phyloP scores from a whole-genome alignment of 805 yeast species.

The Myxozyma mucilagina region DNA sequence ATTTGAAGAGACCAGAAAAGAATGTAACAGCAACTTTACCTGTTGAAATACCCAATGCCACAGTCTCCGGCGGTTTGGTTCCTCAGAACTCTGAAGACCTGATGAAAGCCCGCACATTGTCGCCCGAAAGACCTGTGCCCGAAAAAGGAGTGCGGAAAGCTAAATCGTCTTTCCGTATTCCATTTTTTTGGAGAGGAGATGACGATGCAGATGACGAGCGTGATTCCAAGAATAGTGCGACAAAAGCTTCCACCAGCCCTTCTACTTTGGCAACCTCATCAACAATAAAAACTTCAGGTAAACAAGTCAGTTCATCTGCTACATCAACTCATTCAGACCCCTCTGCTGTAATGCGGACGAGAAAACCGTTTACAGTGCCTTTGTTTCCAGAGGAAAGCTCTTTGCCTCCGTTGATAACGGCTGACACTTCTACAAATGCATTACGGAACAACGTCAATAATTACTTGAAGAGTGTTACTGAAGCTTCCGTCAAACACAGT shows the following conservation, averaged over 20 bases:
- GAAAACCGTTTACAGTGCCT: conserved; percentile 19
- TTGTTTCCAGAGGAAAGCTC: conserved; percentile 27
- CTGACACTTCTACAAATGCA: not conserved
- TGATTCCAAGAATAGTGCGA: not conserved
- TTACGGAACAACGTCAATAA: conserved; percentile 19
- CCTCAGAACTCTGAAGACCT: not conserved
- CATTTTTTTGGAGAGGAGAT: conserved; percentile 32
- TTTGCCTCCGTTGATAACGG: conserved; percentile 20
- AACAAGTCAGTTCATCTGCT: not conserved
- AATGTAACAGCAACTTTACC: too few relatives aligned
- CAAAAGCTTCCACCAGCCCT: not conserved
- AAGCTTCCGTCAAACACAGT: not conserved
- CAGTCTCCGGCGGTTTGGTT: not conserved
- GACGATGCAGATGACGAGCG: conserved; percentile 5
- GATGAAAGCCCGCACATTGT: not conserved
- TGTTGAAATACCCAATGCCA: not conserved
- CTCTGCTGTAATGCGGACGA: conserved; percentile 4
- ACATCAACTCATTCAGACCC: conserved; percentile 10
- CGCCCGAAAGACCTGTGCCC: not conserved
- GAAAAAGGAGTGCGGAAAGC: conserved; percentile 4
- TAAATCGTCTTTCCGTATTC: conserved; percentile 24
- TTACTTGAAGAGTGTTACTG: not conserved
- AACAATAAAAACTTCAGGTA: not conserved
- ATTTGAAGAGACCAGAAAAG: too few relatives aligned
- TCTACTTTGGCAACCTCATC: not conserved